Percentiles rank a stretch among this genome's conserved stretches.
These are phyloP conservation scores for Ascochyta viciae-villosae DNA, from an alignment of 2,329 filamentous ascomycete genomes.

Conservation along the genomic window DNA sequence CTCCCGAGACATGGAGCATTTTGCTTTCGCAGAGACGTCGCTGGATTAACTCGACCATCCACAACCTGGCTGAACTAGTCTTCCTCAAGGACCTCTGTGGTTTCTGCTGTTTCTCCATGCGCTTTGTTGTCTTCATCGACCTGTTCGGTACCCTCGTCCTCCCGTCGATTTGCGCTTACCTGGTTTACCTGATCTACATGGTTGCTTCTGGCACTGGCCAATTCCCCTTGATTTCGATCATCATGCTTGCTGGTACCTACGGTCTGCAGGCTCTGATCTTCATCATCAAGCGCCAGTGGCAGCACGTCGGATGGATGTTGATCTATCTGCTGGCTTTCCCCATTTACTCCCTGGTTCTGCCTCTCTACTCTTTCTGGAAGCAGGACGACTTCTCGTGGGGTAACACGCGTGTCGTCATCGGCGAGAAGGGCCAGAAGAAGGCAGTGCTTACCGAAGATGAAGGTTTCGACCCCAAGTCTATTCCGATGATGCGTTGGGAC, in stretches of 20 bases:
- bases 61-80: constrained; percentile 92
- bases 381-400: constrained; percentile 99
- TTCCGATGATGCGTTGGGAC: constrained; percentile 96
- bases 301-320: constrained; percentile 99
- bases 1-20: constrained; percentile 92
- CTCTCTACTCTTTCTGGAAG: constrained; percentile 99
- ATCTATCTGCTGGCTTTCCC: constrained; percentile 97
- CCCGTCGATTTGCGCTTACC: constrained; percentile 84
- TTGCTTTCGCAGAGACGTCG: constrained; percentile 96
- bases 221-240: constrained; percentile 85
- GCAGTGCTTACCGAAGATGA: constrained; percentile 84
- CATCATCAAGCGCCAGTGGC: constrained; percentile 96
- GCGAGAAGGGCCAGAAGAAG: constrained; percentile 89
- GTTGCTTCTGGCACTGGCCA: constrained; percentile 73
- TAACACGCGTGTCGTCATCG: constrained; percentile 96
- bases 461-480: constrained; percentile 87
- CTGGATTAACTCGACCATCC: constrained; percentile 99
- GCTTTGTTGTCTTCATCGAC: constrained; percentile 94
- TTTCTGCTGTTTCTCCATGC: constrained; percentile 99
- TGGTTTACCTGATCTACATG: constrained; percentile 85
- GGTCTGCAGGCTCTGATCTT: constrained; percentile 96
- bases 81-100: constrained; percentile 93
- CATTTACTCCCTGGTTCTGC: constrained; percentile 88
- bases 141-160: constrained; percentile 91
- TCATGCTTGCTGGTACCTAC: constrained; percentile 90